Percentiles rank a stretch among this genome's conserved stretches.
Evolutionary conservation across 371 early-diverging fungal genomes (phyloP).

Genomic region (Mortierella sp.): DNA sequence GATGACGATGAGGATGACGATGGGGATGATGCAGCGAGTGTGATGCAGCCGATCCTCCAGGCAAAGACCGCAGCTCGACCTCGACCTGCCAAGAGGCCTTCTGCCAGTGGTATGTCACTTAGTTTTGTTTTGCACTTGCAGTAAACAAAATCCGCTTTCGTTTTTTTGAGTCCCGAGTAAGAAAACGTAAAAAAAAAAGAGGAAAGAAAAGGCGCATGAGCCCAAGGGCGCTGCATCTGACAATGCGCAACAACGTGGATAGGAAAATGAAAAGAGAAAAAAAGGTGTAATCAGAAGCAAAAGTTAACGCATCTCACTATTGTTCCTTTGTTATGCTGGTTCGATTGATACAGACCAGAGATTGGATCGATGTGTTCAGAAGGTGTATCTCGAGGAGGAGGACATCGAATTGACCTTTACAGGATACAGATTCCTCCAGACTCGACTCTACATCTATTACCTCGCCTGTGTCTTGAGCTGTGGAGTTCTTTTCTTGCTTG

Average conservation of each 20-base stretch:
- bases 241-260: conserved; percentile 1
- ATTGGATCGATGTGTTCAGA: conserved; percentile 21
- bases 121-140: neutral
- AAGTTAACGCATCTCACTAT: neutral
- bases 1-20: conserved; percentile 16
- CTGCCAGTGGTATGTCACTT: conserved; percentile 15
- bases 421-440: conserved; percentile 71
- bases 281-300: neutral
- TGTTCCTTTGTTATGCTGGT: neutral
- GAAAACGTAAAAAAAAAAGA: conserved; percentile 13
- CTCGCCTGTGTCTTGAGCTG: conserved; percentile 73
- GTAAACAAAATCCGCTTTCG: neutral
- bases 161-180: conserved; percentile 17
- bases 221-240: conserved; percentile 4
- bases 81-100: conserved; percentile 3
- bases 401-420: conserved; percentile 69
- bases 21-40: conserved; percentile 26
- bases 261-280: neutral
- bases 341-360: neutral
- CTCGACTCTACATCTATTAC: conserved; percentile 68
- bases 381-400: conserved; percentile 52
- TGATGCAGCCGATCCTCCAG: conserved; percentile 33
- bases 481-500: conserved; percentile 82
- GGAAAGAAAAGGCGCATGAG: conserved; percentile 9
- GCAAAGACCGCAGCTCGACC: conserved; percentile 19